Evolutionary conservation across 805 yeast genomes (phyloP), one percentile per base, ranked within the genome.

Genomic region (Pichia eremophila): DNA sequence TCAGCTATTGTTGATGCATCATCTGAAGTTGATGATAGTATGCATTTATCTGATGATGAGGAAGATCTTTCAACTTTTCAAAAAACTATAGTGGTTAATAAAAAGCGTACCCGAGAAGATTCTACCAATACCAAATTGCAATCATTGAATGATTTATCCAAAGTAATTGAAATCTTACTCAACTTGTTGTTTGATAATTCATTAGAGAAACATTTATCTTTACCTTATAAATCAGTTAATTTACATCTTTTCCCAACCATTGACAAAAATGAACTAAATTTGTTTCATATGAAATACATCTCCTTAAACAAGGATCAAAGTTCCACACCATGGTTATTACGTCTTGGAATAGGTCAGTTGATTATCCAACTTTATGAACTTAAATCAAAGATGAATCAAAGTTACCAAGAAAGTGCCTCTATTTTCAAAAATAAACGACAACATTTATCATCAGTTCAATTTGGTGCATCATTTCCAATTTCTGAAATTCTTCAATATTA

Each of bases 271-370:
- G 40, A 49, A 8, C 15, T 36, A 5, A 50, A 53, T n/a, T 59
- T 65, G 65, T 63, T 63, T 44, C 47, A 52, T 28, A 43, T 53
- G 19, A 50, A 47, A 22, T 54, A 51, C 43, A 18, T 57, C n/a
- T 43, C 45, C 3, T 44, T 41, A 19, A 52, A 14, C 12, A 47
- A 22, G 14, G 50, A 25, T 19, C 46, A 39, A 0, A 27, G 50
- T 34, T 43, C 54, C 0, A 53, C 54, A 6, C 59, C 68, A 0
- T 78, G 83, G 83, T 57, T 77, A 12, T 51, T 68, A 5, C 45
- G 64, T 1, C 46, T 57, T 8, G 78, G 76, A 0, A 29, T 71
- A 8, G 47, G 63, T 0, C 63, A 56, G 38, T 51, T 76, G 3
- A 31, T 73, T 0, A 38, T 46, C 1, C 43, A 63, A 3, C 74